phyloP scores from a whole-genome alignment of 192 early-diverging fungal species.

The Haplosporangium gracile region DNA sequence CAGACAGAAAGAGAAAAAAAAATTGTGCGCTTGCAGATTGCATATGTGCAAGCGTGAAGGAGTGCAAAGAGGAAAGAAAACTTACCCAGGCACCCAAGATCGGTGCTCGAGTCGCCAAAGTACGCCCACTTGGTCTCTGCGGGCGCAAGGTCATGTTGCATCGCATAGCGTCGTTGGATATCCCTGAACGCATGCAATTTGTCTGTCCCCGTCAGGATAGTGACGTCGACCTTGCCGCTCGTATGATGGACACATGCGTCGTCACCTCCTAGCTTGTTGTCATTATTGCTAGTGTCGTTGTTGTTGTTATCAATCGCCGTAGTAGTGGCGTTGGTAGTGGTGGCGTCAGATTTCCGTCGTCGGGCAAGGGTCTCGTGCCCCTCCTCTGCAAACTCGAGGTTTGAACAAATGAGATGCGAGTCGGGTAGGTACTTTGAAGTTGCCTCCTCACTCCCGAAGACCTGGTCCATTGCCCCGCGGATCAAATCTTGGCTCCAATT shows the following conservation, averaged over 20 bases:
- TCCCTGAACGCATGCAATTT: slow-evolving; percentile 47
- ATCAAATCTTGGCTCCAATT: slow-evolving; percentile 56
- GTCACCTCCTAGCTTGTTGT: not conserved
- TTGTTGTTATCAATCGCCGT: not conserved
- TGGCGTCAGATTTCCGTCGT: not conserved
- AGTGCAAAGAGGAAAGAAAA: not conserved
- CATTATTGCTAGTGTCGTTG: not conserved
- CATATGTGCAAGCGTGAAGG: not conserved
- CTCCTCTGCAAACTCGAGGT: slow-evolving; percentile 34
- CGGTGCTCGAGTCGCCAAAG: slow-evolving; percentile 44
- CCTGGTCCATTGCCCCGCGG: slow-evolving; percentile 44
- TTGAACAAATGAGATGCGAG: slow-evolving; percentile 44
- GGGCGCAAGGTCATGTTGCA: slow-evolving; percentile 18
- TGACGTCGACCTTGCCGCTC: slow-evolving; percentile 34
- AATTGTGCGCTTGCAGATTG: not conserved
- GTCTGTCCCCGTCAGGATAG: slow-evolving; percentile 44
- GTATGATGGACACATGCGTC: not conserved
- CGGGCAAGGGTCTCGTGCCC: slow-evolving; percentile 22
- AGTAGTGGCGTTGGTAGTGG: not conserved
- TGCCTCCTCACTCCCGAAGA: slow-evolving; percentile 49
- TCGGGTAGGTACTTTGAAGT: slow-evolving; percentile 36
- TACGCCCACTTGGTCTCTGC: slow-evolving; percentile 47
- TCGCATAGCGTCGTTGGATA: slow-evolving; percentile 35
- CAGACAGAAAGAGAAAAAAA: not conserved
- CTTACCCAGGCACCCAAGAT: slow-evolving; percentile 54